Percentiles rank a stretch among this genome's conserved stretches.
phyloP scores from a whole-genome alignment of 2,329 filamentous ascomycete species.

The Fusarium equiseti region DNA sequence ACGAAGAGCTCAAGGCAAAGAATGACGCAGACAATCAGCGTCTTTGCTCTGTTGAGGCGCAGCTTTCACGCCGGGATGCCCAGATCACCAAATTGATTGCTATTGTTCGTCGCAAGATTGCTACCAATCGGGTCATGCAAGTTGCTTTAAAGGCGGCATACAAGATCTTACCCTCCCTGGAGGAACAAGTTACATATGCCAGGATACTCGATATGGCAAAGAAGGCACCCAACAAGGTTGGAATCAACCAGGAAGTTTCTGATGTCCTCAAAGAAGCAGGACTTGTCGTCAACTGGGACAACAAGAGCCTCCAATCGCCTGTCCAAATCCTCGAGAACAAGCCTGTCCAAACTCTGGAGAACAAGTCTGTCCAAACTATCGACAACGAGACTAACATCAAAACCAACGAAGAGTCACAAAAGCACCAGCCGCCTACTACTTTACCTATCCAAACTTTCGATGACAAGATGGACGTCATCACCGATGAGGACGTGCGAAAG shows the following conservation, averaged over 20 bases:
- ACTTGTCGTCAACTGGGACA: neutral
- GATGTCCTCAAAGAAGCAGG: conserved; percentile 1
- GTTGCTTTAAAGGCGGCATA: conserved; percentile 21
- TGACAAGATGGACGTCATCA: neutral
- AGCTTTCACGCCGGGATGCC: neutral
- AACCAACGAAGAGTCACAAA: neutral
- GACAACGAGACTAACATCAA: neutral
- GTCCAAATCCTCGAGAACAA: neutral
- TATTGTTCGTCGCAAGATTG: conserved; percentile 7
- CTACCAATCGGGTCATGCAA: neutral
- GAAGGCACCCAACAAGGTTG: neutral
- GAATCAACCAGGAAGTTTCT: conserved; percentile 6
- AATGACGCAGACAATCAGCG: neutral
- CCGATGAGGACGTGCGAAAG: neutral
- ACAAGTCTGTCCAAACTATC: neutral
- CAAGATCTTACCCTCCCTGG: neutral
- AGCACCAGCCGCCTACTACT: too few relatives aligned
- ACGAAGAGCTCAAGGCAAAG: neutral
- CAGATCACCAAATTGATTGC: conserved; percentile 8
- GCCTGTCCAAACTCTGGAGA: neutral
- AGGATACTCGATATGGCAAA: neutral
- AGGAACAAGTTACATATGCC: neutral
- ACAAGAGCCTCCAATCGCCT: too few relatives aligned
- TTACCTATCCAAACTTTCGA: neutral
- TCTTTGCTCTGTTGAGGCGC: neutral